Evolutionary conservation across 2,329 filamentous ascomycete genomes (phyloP).

Genomic region (Cladobotryum mycophilum): DNA sequence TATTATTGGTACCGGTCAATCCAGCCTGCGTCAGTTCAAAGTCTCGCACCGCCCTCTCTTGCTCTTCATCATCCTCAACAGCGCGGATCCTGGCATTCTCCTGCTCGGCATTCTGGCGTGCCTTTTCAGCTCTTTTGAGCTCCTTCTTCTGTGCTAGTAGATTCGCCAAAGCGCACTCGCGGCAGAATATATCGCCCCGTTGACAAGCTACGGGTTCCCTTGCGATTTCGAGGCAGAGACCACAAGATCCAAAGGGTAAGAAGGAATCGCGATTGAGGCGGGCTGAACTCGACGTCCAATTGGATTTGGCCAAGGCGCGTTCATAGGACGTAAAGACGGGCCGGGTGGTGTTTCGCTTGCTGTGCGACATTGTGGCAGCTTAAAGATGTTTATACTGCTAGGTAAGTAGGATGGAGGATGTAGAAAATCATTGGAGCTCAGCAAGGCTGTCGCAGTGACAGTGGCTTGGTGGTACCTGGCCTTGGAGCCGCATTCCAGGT

Average conservation of each 20-base stretch:
- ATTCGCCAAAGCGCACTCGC: slow-evolving; percentile 87
- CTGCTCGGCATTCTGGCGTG: slow-evolving; percentile 52
- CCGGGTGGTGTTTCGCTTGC: slow-evolving; percentile 84
- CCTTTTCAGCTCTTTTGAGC: slow-evolving; percentile 72
- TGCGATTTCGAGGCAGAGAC: slow-evolving; percentile 76
- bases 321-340: slow-evolving; percentile 94
- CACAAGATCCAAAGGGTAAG: slow-evolving; percentile 82
- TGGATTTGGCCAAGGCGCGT: slow-evolving; percentile 70
- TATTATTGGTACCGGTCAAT: slow-evolving; percentile 34
- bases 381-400: no score
- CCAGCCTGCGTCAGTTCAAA: slow-evolving; percentile 84
- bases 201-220: slow-evolving; percentile 77
- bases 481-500: no score
- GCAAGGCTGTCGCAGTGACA: no score
- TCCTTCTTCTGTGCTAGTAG: slow-evolving; percentile 89
- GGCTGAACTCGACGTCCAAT: slow-evolving; percentile 78
- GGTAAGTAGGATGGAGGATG: no score
- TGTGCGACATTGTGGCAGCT: slow-evolving; percentile 40
- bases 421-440: not conserved
- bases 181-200: slow-evolving; percentile 86
- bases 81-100: slow-evolving; percentile 56
- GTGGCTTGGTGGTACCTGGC: no score
- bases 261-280: slow-evolving; percentile 86
- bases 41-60: slow-evolving; percentile 64
- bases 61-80: slow-evolving; percentile 62